phyloP scores from a whole-genome alignment of 805 yeast species.

The Ogataea siamensis region DNA sequence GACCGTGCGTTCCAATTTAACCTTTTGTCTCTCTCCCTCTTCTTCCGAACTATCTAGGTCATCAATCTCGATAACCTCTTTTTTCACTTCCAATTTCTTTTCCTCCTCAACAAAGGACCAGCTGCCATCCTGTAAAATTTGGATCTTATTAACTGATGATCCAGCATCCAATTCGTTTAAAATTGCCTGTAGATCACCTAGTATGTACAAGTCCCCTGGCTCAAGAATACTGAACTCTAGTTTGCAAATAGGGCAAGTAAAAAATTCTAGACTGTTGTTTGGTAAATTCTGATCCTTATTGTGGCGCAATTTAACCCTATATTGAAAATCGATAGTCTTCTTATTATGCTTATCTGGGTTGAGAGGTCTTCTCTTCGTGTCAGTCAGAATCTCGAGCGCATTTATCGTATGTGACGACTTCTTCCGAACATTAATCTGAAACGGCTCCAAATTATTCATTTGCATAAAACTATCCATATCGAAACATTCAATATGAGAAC shows the following conservation, averaged over 20 bases:
- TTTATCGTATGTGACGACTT: slow-evolving; percentile 16
- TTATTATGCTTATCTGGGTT: slow-evolving; percentile 24
- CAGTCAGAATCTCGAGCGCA: slow-evolving; percentile 25
- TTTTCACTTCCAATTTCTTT: slow-evolving; percentile 3
- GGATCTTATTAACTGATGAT: slow-evolving; percentile 23
- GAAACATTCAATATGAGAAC: slow-evolving; percentile 38
- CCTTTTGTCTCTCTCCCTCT: slow-evolving; percentile 12
- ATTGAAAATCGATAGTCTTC: slow-evolving; percentile 23
- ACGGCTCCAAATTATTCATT: slow-evolving; percentile 30
- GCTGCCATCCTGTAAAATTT: slow-evolving; percentile 28
- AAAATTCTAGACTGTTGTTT: slow-evolving; percentile 31
- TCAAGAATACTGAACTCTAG: slow-evolving; percentile 33
- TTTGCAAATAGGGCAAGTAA: slow-evolving; percentile 37
- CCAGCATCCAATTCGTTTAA: slow-evolving; percentile 18
- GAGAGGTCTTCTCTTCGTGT: slow-evolving; percentile 26
- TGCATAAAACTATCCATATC: slow-evolving; percentile 32
- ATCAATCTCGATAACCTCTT: slow-evolving; percentile 24
- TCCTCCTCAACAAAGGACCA: slow-evolving; percentile 23
- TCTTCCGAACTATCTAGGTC: slow-evolving; percentile 17
- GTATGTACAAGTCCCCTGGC: slow-evolving; percentile 34
- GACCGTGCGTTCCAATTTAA: slow-evolving; percentile 6
- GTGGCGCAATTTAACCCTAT: slow-evolving; percentile 20
- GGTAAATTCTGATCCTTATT: slow-evolving; percentile 19
- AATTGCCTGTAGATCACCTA: slow-evolving; percentile 32
- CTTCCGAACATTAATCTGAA: slow-evolving; percentile 25